Conservation (phyloP, 176 grass and related monocot genomes). For the Melocanna baccifera region DNA sequence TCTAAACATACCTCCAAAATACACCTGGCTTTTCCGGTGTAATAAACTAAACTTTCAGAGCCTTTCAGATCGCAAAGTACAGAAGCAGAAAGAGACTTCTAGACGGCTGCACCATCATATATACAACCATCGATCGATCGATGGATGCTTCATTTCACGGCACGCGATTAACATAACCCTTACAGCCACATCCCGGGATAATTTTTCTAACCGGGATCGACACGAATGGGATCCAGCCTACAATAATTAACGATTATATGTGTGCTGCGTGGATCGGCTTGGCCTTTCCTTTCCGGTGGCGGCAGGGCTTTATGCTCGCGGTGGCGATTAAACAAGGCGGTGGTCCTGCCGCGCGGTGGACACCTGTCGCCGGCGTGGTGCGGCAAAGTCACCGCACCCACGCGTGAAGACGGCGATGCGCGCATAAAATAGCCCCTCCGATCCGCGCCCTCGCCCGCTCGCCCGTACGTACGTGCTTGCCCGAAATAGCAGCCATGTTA, state of each 20-base stretch:
- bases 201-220: neutral
- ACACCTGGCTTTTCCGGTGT: slow-evolving; percentile 8
- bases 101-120: neutral
- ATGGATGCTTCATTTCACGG: slow-evolving; percentile 46
- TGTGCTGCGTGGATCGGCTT: slow-evolving; percentile 4
- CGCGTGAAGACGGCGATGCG: slow-evolving; percentile 29
- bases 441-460: neutral
- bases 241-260: neutral
- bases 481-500: slow-evolving; percentile 32
- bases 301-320: neutral
- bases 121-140: neutral
- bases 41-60: neutral
- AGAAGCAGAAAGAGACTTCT: slow-evolving; percentile 3
- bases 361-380: slow-evolving; percentile 47
- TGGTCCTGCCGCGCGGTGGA: slow-evolving; percentile 32
- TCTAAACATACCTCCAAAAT: slow-evolving; percentile 37
- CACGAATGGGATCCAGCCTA: slow-evolving; percentile 24
- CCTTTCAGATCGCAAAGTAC: slow-evolving; percentile 30
- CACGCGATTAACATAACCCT: slow-evolving; percentile 28
- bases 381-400: slow-evolving; percentile 46
- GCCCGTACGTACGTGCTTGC: slow-evolving; percentile 38
- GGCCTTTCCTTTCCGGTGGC: slow-evolving; percentile 16
- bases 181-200: neutral
- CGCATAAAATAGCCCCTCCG: slow-evolving; percentile 34
- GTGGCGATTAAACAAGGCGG: slow-evolving; percentile 35